Evolutionary conservation across 1,284 basidiomycete species (phyloP).

Genomic region (Trametes hirsuta): DNA sequence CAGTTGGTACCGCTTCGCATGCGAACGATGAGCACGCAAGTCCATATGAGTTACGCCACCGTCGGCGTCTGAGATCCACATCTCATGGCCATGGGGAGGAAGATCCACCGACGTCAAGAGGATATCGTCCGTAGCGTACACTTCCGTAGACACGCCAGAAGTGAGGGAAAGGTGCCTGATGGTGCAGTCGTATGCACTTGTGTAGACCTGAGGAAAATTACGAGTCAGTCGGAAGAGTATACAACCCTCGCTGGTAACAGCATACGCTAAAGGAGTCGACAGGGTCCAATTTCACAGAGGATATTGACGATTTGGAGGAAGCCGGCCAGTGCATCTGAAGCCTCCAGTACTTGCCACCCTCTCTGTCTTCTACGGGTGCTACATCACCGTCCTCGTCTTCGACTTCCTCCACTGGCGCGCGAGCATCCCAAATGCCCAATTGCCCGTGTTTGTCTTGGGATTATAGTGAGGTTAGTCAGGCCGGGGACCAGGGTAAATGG

Average conservation of each 20-base stretch:
- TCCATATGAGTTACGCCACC: slow-evolving; percentile 77
- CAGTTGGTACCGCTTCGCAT: slow-evolving; percentile 62
- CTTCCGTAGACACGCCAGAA: slow-evolving; percentile 66
- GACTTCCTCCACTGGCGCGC: slow-evolving; percentile 62
- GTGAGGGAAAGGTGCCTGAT: slow-evolving; percentile 71
- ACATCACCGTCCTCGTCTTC: slow-evolving; percentile 64
- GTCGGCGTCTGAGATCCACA: slow-evolving; percentile 76
- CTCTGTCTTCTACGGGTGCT: slow-evolving; percentile 41
- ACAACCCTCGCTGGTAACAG: slow-evolving; percentile 1
- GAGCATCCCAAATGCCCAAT: slow-evolving; percentile 82
- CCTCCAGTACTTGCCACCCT: slow-evolving; percentile 78
- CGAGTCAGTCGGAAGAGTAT: not conserved
- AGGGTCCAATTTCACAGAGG: slow-evolving; percentile 74
- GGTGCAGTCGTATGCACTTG: slow-evolving; percentile 78
- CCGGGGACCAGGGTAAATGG: not conserved
- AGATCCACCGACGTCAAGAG: slow-evolving; percentile 72
- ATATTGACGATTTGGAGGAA: slow-evolving; percentile 75
- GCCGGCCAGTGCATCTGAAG: slow-evolving; percentile 83
- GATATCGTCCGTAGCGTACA: slow-evolving; percentile 61
- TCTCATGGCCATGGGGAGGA: slow-evolving; percentile 64
- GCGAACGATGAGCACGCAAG: slow-evolving; percentile 61
- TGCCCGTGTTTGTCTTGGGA: slow-evolving; percentile 74
- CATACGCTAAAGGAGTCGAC: slow-evolving; percentile 69
- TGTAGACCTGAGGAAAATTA: slow-evolving; percentile 58
- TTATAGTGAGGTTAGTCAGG: not conserved